A percentile compares a stretch with the other conserved stretches of the same genome.
Conservation (phyloP, 164 flowering plant species). For the Nymphaea thermarum region DNA sequence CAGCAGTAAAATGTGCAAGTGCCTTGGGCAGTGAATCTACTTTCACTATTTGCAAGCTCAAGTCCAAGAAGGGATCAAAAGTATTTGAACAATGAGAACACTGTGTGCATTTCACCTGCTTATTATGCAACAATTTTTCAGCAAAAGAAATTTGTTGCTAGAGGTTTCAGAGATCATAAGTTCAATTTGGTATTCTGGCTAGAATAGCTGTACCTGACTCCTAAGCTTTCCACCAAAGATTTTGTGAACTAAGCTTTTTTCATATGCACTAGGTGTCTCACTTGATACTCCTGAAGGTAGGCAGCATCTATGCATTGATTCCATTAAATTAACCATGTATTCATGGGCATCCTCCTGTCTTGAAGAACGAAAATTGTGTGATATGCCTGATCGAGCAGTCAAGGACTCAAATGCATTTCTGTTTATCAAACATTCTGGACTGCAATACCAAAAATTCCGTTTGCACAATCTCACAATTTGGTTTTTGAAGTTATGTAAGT, state of each 20-base stretch:
- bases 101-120: conserved; percentile 86
- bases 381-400: conserved; percentile 59
- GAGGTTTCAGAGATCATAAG: background rate
- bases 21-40: conserved; percentile 80
- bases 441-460: no score
- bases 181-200: background rate
- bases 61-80: conserved; percentile 90
- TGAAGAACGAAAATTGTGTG: conserved; percentile 72
- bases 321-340: conserved; percentile 89
- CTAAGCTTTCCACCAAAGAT: conserved; percentile 93
- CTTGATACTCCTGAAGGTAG: conserved; percentile 86
- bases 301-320: conserved; percentile 98
- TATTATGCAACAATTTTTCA: background rate
- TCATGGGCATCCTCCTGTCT: conserved; percentile 99
- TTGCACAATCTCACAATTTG: no score
- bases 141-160: background rate
- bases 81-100: conserved; percentile 71
- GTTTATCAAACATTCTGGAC: background rate
- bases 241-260: conserved; percentile 92
- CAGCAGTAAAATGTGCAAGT: conserved; percentile 59
- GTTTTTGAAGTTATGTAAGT: no score
- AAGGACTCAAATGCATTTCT: conserved; percentile 19
- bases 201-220: conserved; percentile 59
- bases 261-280: conserved; percentile 83
- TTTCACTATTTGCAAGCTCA: conserved; percentile 78